Evolutionary conservation across 2,329 filamentous ascomycete species (phyloP), one percentile per base, ranked within the genome.

Genomic region (Colletotrichum truncatum): DNA sequence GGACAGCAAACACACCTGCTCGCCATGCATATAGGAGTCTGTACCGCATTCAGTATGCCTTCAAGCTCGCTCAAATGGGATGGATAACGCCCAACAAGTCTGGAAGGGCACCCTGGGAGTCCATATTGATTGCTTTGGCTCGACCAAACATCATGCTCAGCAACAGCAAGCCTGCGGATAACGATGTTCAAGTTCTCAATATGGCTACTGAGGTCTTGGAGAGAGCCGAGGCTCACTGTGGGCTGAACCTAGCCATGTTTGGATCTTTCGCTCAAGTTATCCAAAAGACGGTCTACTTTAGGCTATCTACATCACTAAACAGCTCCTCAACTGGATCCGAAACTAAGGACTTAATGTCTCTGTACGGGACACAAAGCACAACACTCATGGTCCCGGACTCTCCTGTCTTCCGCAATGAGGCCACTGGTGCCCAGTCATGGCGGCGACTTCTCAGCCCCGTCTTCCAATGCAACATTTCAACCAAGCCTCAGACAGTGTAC

Each of bases 221-320:
- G 14, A 41, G 16, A 34, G 68, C 52, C 6, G 57, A 68, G 26
- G 16, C n/a, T 2, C 55, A 28, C 8, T 41, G 34, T 6, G 63
- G 46, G 21, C 21, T 67, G 30, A 64, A 26, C 9, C 11, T 61
- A 2, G 7, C 43, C 9, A 71, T 75, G 59, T 73, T 77, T 4
- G 12, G 39, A 16, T 39, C 36, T 3, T 68, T 66, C 30, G 36
- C 36, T 30, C 54, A 26, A 16, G 51, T 55, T 11, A 32, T 64
- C 18, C 46, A 36, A 6, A 45, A 58, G 30, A 45, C 25, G 54
- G 62, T 16, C 36, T 54, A 12, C 64, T 77, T 3, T 65, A 75
- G 52, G 54, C 63, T 59, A 0, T 69, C 70, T 11, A 59, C 63
- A 6, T 32, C 67, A 7, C 74, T 85, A 2, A 10, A 83, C 7